Evolutionary conservation across 495 filamentous ascomycete genomes (phyloP), one percentile per base, ranked within the genome.

Genomic region (Tuber aestivum): DNA sequence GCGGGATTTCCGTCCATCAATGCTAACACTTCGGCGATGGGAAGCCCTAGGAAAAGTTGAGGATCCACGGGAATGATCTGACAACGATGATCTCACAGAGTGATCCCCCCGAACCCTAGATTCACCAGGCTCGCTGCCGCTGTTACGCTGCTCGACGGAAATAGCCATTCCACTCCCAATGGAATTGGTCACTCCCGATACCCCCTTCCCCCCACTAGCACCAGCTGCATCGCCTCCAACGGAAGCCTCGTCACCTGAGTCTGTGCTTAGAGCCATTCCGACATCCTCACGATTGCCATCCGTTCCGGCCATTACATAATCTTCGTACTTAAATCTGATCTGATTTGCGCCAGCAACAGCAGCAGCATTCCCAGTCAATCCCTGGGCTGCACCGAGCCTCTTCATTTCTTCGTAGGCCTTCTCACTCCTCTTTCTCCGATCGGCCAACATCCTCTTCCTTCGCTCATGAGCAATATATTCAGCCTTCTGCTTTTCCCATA

Each of bases 401-500:
- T 79, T 79, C 8, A 79, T 71, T 35, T 79, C 78, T 27, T 75
- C 74, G 48, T 82, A 82, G 21, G 79, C 79, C 50, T 70, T 37
- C 41, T 76, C 72, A n/a, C 74, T 74, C 73, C 74, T 82, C 71
- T 80, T 79, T n/a, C 76, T 78, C 37, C 78, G 78, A 16, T 80
- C 78, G 40, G 75, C 77, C 77, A 79, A 27, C 73, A 75, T 50
- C 69, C 75, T 80, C 77, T 82, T 82, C 37, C 76, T 72, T 12
- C 77, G 77, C 70, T 82, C 77, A 41, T 69, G 76, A n/a, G 70
- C 75, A 61, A 79, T 80, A 38, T 82, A 73, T 16, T 79, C 23
- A 44, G 69, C 74, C 20, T 82, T 82, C 75, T 82, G 81, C 8
- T 80, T 77, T 38, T 74, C 72, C 77, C 79, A 82, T 3, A 80